These are phyloP conservation scores for Rutstroemia sp. DNA, from an alignment of 2,329 filamentous ascomycete genomes.

Conservation along the genomic window DNA sequence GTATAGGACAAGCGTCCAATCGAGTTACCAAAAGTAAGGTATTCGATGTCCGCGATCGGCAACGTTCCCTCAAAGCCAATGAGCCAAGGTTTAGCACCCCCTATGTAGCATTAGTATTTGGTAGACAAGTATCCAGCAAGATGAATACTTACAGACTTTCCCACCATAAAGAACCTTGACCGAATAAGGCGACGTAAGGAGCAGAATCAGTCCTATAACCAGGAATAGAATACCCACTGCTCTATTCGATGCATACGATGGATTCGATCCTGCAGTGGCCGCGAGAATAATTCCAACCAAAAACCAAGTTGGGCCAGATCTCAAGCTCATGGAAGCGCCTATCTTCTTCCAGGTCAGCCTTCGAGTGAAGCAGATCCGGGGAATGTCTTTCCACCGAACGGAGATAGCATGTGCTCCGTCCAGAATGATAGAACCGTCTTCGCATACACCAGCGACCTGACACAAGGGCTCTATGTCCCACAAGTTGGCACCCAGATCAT, in stretches of 20 bases:
- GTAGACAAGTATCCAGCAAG: neutral
- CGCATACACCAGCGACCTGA: conserved; percentile 28
- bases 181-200: conserved; percentile 10
- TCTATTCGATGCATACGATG: no score
- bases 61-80: conserved; percentile 18
- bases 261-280: neutral
- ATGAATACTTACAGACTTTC: conserved; percentile 8
- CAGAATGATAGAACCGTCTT: conserved; percentile 28
- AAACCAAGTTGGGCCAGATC: conserved; percentile 3
- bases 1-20: conserved; percentile 15
- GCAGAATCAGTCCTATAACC: conserved; percentile 7
- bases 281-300: neutral
- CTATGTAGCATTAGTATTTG: neutral
- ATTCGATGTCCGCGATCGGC: conserved; percentile 5
- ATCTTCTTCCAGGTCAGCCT: conserved; percentile 6
- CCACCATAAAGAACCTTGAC: conserved; percentile 14
- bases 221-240: conserved; percentile 9
- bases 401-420: conserved; percentile 27
- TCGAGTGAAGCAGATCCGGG: conserved; percentile 2
- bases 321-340: neutral
- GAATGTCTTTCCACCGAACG: conserved; percentile 30
- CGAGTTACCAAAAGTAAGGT: conserved; percentile 15
- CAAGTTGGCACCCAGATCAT: conserved; percentile 25
- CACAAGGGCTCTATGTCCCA: conserved; percentile 31
- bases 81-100: conserved; percentile 8